phyloP scores from a whole-genome alignment of 106 monocot species.

The Dendrobium catenatum region DNA sequence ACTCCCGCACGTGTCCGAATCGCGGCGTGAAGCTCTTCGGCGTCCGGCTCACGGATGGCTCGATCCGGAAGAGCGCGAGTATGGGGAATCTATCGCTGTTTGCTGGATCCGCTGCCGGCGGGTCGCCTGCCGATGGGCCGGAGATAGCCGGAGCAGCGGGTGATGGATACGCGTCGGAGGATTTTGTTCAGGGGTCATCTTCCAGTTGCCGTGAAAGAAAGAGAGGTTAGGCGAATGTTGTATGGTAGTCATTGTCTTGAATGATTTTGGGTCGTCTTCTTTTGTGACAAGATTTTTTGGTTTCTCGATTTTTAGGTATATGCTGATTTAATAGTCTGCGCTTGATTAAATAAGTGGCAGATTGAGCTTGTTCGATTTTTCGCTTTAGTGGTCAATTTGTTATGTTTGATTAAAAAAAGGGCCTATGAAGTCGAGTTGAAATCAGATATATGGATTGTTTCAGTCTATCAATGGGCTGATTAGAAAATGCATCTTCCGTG shows the following conservation, averaged over 20 bases:
- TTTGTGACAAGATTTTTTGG: neutral
- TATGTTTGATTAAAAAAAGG: neutral
- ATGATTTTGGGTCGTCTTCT: neutral
- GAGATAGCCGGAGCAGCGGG: constrained; percentile 21
- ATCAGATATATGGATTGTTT: neutral
- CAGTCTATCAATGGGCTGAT: neutral
- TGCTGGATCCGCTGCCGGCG: constrained; percentile 37
- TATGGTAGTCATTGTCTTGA: neutral
- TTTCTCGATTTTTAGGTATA: neutral
- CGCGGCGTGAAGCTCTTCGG: constrained; percentile 18
- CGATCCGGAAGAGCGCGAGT: constrained; percentile 48
- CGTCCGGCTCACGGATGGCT: constrained; percentile 18
- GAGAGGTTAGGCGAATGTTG: constrained; percentile 42
- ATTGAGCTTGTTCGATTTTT: neutral
- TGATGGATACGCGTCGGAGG: constrained; percentile 83
- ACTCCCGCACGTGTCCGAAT: constrained; percentile 21
- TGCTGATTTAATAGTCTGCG: neutral
- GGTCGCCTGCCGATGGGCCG: constrained; percentile 43
- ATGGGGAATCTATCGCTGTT: constrained; percentile 66
- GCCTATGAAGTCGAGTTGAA: neutral
- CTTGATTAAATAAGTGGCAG: neutral
- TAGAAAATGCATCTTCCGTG: neutral
- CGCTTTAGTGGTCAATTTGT: neutral
- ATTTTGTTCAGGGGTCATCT: constrained; percentile 61
- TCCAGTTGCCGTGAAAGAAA: constrained; percentile 70